A percentile compares a stretch with the other conserved stretches of the same genome.
These are phyloP conservation scores for Vanrija pseudolonga DNA, from an alignment of 1,284 basidiomycete species.

Conservation along the genomic window DNA sequence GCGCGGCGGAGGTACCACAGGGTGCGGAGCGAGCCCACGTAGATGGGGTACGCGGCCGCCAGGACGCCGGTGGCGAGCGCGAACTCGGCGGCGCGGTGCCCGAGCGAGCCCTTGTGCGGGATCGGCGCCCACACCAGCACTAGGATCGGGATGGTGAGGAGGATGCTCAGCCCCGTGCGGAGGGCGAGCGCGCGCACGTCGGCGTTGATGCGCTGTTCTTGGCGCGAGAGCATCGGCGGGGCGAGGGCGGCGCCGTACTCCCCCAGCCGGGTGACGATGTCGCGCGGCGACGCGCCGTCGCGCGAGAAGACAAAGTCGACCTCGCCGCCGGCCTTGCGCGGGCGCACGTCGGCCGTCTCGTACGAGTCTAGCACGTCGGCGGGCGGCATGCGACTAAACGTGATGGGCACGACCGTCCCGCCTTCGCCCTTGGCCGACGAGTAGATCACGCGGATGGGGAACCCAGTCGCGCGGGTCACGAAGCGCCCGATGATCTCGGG, in stretches of 20 bases:
- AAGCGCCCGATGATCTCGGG: conserved; percentile 3
- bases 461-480: conserved; percentile 12
- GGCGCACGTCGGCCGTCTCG: background rate
- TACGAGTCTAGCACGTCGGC: background rate
- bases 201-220: conserved; percentile 8
- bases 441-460: conserved; percentile 4
- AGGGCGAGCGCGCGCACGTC: conserved; percentile 36
- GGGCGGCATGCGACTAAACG: background rate
- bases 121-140: conserved; percentile 54
- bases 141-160: conserved; percentile 52
- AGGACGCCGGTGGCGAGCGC: conserved; percentile 52
- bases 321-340: background rate
- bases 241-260: conserved; percentile 10
- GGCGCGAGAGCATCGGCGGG: conserved; percentile 1
- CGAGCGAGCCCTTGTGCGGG: conserved; percentile 34
- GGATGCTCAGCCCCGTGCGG: conserved; percentile 43
- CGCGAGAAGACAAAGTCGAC: background rate
- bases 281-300: background rate
- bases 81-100: conserved; percentile 49
- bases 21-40: conserved; percentile 47
- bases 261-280: background rate
- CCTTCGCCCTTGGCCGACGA: background rate
- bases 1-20: conserved; percentile 50
- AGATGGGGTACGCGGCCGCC: conserved; percentile 49
- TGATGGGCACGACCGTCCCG: background rate